Base-by-base conservation (phyloP, 179 eudicot genomes). In the Sideroxylon spinosum region DNA sequence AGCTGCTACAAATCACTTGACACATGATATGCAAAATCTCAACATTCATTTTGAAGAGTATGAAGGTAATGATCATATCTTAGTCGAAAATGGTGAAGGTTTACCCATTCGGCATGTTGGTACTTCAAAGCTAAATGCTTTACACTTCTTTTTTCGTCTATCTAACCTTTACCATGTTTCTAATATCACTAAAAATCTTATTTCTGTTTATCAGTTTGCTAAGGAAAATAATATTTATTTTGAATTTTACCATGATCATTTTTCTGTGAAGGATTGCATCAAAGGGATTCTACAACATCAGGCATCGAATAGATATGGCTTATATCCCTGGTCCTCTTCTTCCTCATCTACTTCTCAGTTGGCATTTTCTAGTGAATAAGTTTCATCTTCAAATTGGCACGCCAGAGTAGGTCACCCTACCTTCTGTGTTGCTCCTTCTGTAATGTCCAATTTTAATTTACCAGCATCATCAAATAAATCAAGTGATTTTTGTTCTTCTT, bases 181-280 rank as follows among this genome's bases (percentile, higher is more conserved):
- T 0, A 9, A 44, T 46, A 17, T 69, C n/a, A 32, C 14, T 4
- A 69, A 69, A 69, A 37, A 37, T 37, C 44, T 37, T 37, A 1
- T 37, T 37, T 37, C n/a, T 46, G 61, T 69, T 70, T 19, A 71
- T n/a, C 61, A 22, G 2, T 52, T 71, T 13, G 50, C 60, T 50
- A n/a, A 20, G 50, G 61, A 71, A 7, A 71, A 71, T 52, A 22
- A 20, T 71, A 10, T 71, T 0, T 71, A 49, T 13, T 71, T 71
- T 52, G 61, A 71, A 50, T 52, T 50, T 71, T 61, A 71, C 12
- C 7, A 59, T 9, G 50, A 59, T 1, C 11, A 20, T 12, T 71
- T 71, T n/a, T 6, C 50, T 71, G 75, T 71, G 60, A 71, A 71
- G 61, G 75, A 52, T 52, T 26, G 20, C n/a, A 7, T 71, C 16